A percentile compares a stretch with the other conserved stretches of the same genome.
These are phyloP conservation scores for Zymoseptoria tritici DNA, from an alignment of 2,329 filamentous ascomycete species.

Conservation along the genomic window DNA sequence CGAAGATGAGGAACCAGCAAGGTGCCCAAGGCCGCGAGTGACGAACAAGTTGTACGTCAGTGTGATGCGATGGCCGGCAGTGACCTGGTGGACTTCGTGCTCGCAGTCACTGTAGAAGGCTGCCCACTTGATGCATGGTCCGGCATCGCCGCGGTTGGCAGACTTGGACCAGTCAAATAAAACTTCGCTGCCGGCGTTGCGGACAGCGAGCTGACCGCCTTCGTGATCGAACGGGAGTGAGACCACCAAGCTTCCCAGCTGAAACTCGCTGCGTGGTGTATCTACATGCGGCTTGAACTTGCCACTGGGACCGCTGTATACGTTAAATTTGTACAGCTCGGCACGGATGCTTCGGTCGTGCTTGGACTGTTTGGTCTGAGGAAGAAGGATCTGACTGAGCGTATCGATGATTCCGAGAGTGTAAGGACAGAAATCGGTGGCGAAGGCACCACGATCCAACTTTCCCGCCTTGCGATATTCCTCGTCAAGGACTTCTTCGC, in stretches of 20 bases:
- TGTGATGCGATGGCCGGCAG: slow-evolving; percentile 46
- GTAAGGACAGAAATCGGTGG: slow-evolving; percentile 44
- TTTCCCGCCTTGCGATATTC: slow-evolving; percentile 47
- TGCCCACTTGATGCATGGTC: slow-evolving; percentile 37
- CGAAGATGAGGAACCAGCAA: slow-evolving; percentile 13
- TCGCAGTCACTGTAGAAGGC: slow-evolving; percentile 50
- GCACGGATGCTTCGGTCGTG: slow-evolving; percentile 27
- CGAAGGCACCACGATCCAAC: slow-evolving; percentile 42
- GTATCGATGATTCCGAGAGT: slow-evolving; percentile 46
- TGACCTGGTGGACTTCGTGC: slow-evolving; percentile 47
- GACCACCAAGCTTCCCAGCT: slow-evolving; percentile 23
- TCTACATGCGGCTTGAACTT: slow-evolving; percentile 24
- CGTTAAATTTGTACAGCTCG: slow-evolving; percentile 53
- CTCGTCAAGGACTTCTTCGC: slow-evolving; percentile 45
- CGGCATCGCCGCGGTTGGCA: neutral
- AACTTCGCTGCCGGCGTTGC: slow-evolving; percentile 32
- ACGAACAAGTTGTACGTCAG: slow-evolving; percentile 54
- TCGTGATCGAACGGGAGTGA: slow-evolving; percentile 16
- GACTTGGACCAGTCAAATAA: slow-evolving; percentile 37
- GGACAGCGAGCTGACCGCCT: slow-evolving; percentile 40
- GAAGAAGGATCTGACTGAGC: slow-evolving; percentile 42
- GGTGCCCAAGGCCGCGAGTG: slow-evolving; percentile 30
- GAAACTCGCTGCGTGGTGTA: slow-evolving; percentile 20
- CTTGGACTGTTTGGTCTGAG: slow-evolving; percentile 13
- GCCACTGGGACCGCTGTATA: slow-evolving; percentile 24